Percentiles rank a stretch among this genome's conserved stretches.
phyloP scores from a whole-genome alignment of 1,284 basidiomycete genomes.

The Puccinia novopanici region DNA sequence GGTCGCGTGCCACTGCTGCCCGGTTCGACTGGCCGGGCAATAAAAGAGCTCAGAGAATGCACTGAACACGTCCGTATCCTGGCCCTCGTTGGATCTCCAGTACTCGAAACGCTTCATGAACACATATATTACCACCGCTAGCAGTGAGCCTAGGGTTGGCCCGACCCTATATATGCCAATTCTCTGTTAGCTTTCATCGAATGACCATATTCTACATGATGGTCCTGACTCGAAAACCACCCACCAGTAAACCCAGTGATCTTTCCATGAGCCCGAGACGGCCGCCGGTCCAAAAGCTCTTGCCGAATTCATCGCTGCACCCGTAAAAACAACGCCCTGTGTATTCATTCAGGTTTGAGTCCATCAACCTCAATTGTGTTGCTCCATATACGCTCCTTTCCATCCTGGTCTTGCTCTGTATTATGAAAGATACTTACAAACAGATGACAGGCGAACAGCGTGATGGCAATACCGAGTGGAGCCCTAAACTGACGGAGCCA shows the following conservation, averaged over 20 bases:
- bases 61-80: conserved; percentile 43
- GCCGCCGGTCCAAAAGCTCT: conserved; percentile 47
- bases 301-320: conserved; percentile 40
- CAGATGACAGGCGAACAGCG: conserved; percentile 34
- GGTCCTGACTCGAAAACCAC: background rate
- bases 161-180: conserved; percentile 23
- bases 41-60: conserved; percentile 37
- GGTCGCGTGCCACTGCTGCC: background rate
- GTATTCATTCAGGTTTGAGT: background rate
- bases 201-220: background rate
- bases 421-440: conserved; percentile 5
- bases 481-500: background rate
- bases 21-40: conserved; percentile 24
- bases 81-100: conserved; percentile 44
- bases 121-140: conserved; percentile 31
- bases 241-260: conserved; percentile 49
- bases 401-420: background rate
- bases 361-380: background rate
- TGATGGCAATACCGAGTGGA: conserved; percentile 37
- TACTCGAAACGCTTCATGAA: conserved; percentile 45
- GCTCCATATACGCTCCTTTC: background rate
- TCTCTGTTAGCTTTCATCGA: no score
- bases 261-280: conserved; percentile 2
- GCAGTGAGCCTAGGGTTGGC: conserved; percentile 43
- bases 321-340: conserved; percentile 38